Percentiles rank a stretch among this genome's conserved stretches.
Evolutionary conservation across 1,284 basidiomycete genomes (phyloP).

Genomic region (Ceratobasidium sp.): DNA sequence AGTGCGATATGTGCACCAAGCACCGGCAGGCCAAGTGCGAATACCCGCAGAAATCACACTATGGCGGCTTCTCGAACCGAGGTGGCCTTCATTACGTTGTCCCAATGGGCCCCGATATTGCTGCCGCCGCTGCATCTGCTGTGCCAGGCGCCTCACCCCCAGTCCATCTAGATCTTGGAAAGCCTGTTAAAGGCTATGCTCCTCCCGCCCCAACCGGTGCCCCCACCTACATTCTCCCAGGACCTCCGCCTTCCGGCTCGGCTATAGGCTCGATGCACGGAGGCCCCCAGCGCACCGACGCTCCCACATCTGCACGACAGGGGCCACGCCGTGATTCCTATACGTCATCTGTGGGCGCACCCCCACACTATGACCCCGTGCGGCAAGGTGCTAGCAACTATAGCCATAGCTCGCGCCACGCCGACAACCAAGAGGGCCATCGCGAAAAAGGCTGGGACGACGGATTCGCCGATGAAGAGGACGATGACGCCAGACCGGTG

Average conservation of each 20-base stretch:
- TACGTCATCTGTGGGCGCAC: slow-evolving; percentile 5
- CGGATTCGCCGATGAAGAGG: slow-evolving; percentile 11
- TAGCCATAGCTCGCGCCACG: not conserved
- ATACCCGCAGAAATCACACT: slow-evolving; percentile 37
- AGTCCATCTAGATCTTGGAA: slow-evolving; percentile 19
- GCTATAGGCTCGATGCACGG: not conserved
- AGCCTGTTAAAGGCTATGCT: slow-evolving; percentile 34
- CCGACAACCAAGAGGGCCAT: not conserved
- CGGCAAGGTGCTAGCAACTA: not conserved
- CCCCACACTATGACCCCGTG: slow-evolving; percentile 1
- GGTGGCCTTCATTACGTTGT: slow-evolving; percentile 39
- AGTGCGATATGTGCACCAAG: slow-evolving; percentile 37
- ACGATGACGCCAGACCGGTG: slow-evolving; percentile 20
- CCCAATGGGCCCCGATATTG: slow-evolving; percentile 40
- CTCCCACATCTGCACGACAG: not conserved
- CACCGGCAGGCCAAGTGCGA: slow-evolving; percentile 39
- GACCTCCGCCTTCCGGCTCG: slow-evolving; percentile 17
- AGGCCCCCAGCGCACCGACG: slow-evolving; percentile 8
- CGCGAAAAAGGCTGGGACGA: slow-evolving; percentile 25
- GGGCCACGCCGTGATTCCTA: slow-evolving; percentile 11
- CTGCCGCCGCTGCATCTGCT: slow-evolving; percentile 32
- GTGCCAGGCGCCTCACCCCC: slow-evolving; percentile 29
- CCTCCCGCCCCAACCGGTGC: slow-evolving; percentile 21
- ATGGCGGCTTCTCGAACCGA: slow-evolving; percentile 37
- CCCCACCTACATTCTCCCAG: slow-evolving; percentile 30